Base-by-base conservation (phyloP, 768 basidiomycete species). In the Leccinum obscurum region DNA sequence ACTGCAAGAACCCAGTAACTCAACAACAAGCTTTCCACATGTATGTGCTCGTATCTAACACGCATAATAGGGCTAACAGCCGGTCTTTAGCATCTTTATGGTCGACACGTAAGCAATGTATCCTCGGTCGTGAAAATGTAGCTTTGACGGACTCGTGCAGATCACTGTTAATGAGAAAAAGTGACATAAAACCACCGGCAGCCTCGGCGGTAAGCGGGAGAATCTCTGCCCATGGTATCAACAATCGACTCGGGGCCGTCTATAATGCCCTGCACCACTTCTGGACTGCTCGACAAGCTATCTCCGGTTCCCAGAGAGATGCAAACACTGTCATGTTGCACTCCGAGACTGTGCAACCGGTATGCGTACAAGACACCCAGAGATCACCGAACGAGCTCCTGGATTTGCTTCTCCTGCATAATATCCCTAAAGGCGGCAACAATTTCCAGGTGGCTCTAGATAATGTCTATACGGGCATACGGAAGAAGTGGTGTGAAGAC, bases 221-320 rank as follows among this genome's bases (percentile, higher is more conserved):
- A 48, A 48, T 56, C 28, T n/a, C 13, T 13, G 20, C 6, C 7
- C 13, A 35, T 48, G 55, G 55, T 22, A 20, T 46, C 55, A 70
- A 82, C 55, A 81, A 87, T 65, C 72, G 86, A n/a, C 75, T 85
- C 10, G 85, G 85, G 1, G 83, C 85, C 0, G 86, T 85, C 3
- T 81, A 80, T 32, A 77, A 83, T 4, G 77, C 85, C 1, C 62
- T 86, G 10, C 68, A 84, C 59, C 72, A 68, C 20, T 87, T 87
- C 64, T 87, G 83, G 84, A 63, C 70, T 1, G 78, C 86, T 3
- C 78, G 85, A 3, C 74, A 77, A 30, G 70, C 76, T 14, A 76
- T 52, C 51, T 52, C 51, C 5, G 51, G 51, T 52, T 32, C 17
- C 8, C 77, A 80, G 11, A 71, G 76, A 26, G 85, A 87, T 66